Evolutionary conservation across 2,329 filamentous ascomycete species (phyloP).

Genomic region (Fusarium burgessii): DNA sequence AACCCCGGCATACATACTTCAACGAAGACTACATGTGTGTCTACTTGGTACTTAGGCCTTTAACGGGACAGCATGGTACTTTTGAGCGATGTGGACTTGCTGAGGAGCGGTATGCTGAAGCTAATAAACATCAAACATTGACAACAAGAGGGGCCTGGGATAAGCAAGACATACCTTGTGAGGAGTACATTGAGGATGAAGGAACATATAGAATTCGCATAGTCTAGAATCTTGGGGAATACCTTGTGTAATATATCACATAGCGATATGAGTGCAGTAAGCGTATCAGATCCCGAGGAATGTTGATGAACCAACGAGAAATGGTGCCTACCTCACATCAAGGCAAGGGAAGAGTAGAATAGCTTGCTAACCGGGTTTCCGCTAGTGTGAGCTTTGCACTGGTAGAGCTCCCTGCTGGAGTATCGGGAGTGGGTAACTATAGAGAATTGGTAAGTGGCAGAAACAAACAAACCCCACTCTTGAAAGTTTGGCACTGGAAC

Average conservation of each 20-base stretch:
- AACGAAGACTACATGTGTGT: not conserved
- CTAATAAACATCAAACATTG: not conserved
- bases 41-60: not conserved
- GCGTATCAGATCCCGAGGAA: no score
- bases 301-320: no score
- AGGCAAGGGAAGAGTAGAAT: no score
- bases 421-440: not conserved
- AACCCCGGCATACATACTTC: accelerated
- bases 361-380: no score
- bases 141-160: accelerated
- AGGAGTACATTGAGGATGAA: not conserved
- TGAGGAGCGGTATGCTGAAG: accelerated
- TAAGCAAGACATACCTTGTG: not conserved
- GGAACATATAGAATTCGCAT: not conserved
- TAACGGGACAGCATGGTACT: accelerated
- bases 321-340: no score
- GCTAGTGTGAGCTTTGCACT: not conserved
- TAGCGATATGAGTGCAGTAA: not conserved
- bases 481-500: no score
- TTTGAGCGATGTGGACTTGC: not conserved
- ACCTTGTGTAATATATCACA: no score
- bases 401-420: accelerated
- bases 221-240: not conserved
- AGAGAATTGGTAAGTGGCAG: not conserved
- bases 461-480: not conserved